Percentiles rank a stretch among this genome's conserved stretches.
These are phyloP conservation scores for Leccinum subtestaceum DNA, from an alignment of 768 basidiomycete species.

Conservation along the genomic window DNA sequence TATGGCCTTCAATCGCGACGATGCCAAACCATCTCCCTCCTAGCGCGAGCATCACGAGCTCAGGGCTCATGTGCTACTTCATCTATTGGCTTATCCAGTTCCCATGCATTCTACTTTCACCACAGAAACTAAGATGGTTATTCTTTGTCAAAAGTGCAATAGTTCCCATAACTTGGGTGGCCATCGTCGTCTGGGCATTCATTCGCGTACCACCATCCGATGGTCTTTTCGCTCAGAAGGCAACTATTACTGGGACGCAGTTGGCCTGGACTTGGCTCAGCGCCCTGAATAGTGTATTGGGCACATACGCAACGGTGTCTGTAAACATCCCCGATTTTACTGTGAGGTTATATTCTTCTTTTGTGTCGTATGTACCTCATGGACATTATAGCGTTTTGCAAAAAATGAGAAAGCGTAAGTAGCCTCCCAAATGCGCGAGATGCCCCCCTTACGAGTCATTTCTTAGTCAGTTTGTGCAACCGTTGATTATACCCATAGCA, in stretches of 20 bases:
- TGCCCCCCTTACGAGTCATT: conserved; percentile 1
- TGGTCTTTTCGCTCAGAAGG: conserved; percentile 56
- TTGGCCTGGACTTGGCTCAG: conserved; percentile 76
- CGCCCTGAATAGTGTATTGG: conserved; percentile 74
- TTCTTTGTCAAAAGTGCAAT: conserved; percentile 68
- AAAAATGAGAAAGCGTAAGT: conserved; percentile 61
- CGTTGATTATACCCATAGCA: conserved; percentile 72
- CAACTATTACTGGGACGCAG: conserved; percentile 51
- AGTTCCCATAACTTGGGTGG: conserved; percentile 62
- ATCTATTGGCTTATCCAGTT: conserved; percentile 77
- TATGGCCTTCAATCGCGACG: conserved; percentile 70
- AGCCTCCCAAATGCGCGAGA: background rate
- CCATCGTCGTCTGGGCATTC: conserved; percentile 79
- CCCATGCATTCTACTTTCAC: conserved; percentile 72
- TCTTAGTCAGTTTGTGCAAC: conserved; percentile 66
- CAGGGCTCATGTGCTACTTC: conserved; percentile 72
- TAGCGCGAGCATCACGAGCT: conserved; percentile 59
- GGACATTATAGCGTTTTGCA: conserved; percentile 59
- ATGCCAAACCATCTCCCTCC: conserved; percentile 64
- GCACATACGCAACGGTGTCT: conserved; percentile 66
- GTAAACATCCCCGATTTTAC: conserved; percentile 90
- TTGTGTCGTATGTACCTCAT: background rate
- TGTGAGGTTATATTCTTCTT: conserved; percentile 21
- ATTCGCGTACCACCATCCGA: conserved; percentile 58
- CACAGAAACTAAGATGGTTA: conserved; percentile 73